Conservation (phyloP, 805 yeast genomes). For the Scheffersomyces spartinae region DNA sequence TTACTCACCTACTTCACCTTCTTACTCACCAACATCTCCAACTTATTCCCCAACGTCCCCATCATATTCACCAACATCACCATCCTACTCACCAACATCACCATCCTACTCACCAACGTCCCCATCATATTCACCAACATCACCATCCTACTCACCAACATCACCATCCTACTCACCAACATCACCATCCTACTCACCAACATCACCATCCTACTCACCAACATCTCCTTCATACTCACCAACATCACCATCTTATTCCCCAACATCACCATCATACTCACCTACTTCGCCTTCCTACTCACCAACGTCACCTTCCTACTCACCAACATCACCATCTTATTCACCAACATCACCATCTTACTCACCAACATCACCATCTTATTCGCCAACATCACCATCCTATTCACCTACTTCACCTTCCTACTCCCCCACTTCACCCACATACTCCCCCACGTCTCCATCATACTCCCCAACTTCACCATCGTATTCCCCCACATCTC, state of each 20-base stretch:
- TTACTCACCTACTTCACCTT: constrained; percentile 56
- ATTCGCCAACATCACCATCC: constrained; percentile 71
- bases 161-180: constrained; percentile 51
- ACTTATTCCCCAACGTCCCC: constrained; percentile 33
- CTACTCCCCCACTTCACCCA: constrained; percentile 72
- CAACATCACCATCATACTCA: constrained; percentile 58
- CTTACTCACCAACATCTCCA: constrained; percentile 41
- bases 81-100: constrained; percentile 26
- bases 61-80: constrained; percentile 27
- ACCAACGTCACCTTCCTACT: constrained; percentile 70
- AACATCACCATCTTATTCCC: constrained; percentile 62
- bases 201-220: constrained; percentile 65
- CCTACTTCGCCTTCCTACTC: constrained; percentile 66
- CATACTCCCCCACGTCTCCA: constrained; percentile 73
- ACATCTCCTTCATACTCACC: constrained; percentile 54
- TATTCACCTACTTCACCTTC: constrained; percentile 68
- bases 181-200: constrained; percentile 61
- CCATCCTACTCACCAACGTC: constrained; percentile 35
- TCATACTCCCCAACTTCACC: constrained; percentile 54
- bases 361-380: constrained; percentile 57
- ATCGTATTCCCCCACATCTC: constrained; percentile 59
- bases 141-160: constrained; percentile 40
- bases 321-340: constrained; percentile 63
- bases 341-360: constrained; percentile 49
- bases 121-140: constrained; percentile 39